Base-by-base conservation (phyloP, 2,329 filamentous ascomycete species). In the Arthrobotrys sphaeroides region DNA sequence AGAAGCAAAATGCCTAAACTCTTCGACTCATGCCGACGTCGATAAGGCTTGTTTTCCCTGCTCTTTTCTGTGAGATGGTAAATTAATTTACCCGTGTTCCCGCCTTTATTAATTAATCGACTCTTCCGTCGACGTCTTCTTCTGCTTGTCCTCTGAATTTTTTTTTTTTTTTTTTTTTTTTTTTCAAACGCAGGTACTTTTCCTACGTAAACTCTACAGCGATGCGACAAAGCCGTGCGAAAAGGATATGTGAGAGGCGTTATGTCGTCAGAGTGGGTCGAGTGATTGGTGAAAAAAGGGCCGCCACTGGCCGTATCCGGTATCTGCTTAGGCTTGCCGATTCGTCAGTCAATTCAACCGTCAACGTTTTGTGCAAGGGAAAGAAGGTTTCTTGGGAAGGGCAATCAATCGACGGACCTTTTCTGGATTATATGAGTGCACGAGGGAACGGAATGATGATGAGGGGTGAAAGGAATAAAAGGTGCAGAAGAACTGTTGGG, bases 221-320 rank as follows among this genome's bases (percentile, higher is more conserved):
- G n/a, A n/a, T n/a, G n/a, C n/a, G 40, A 38, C 33, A 5, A 20
- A 9, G 24, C 4, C 6, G 43, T 18, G 18, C 24, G 18, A 49
- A 20, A 16, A 22, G 24, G 43, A 49, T 6, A 49, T 20, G 18
- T 7, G 18, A 51, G 26, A 10, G 26, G 26, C 26, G 42, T 16
- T 18, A 42, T 68, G 64, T 68, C 64, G 64, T 68, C 64, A 68
- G 42, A 68, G 64, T 49, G 51, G 51, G 64, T 59, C 64, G 51
- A 43, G 24, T 43, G 57, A 31, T 59, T 59, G 47, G 47, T 53
- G 47, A 13, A 22, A 49, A 10, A 10, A 5, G 5, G 18, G 24
- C 47, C 47, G 47, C 47, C 47, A 53, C 47, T 12, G 26, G 47
- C 47, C 47, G 26, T 53, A 53, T 53, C 36, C 20, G 47, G 47